Base-by-base conservation (phyloP, 2,329 filamentous ascomycete species). In the Venturia effusa region DNA sequence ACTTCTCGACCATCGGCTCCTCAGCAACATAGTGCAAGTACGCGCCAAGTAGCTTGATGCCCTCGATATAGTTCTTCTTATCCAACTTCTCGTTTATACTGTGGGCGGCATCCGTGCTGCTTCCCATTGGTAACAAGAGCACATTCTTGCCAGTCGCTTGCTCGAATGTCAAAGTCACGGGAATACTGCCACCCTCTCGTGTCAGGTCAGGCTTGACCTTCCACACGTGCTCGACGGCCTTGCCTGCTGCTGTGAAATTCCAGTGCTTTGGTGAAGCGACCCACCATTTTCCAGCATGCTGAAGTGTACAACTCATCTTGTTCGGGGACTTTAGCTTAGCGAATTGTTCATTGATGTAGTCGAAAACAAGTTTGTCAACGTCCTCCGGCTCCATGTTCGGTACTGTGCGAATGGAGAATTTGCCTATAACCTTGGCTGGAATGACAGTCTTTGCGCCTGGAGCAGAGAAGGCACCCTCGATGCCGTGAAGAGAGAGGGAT, bases 81-180 rank as follows among this genome's bases (percentile, higher is more conserved):
- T 99, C 94, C 65, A 99, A 82, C 83, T 96, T 97, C 84, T 97
- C 94, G 76, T 99, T 99, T 78, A 97, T 95, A 40, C 91, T 96
- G 79, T 99, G 94, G 8, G 94, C 94, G 51, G 90, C 92, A 75
- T 97, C 94, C 1, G 93, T 99, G 54, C 90, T 95, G 80, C 90
- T 96, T 57, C 94, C 94, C 94, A 99, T 97, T 39, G 94, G 94
- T 69, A 99, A 79, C 68, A 99, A 81, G 64, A 99, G 80, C 51
- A 97, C 93, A 73, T 97, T 99, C 87, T 99, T 99, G 72, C 92
- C 92, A 7, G 93, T 96, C 22, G 94, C 92, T 80, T 97, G 87
- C 81, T 99, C 94, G 74, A 99, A 99, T 1, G 92, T 97, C 71
- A 99, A 80, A 8, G 94, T 99, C 62, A 99, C 91, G 3, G 94